Evolutionary conservation across 257 asterid species (phyloP).

Genomic region (Henckelia pumila): DNA sequence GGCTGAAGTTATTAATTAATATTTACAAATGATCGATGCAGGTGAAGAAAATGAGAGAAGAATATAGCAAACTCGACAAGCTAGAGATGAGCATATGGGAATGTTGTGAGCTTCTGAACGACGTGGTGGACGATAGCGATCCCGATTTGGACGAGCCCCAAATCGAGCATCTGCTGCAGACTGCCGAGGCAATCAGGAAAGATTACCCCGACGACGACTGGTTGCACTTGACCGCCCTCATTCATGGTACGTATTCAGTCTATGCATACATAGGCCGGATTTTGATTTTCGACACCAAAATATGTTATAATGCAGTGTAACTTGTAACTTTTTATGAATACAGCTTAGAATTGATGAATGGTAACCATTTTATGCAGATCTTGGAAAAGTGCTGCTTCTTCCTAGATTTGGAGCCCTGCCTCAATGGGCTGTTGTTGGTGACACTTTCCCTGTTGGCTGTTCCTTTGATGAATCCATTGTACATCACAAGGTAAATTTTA

Average conservation of each 20-base stretch:
- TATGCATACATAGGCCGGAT: not conserved
- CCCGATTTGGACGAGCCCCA: slow-evolving; percentile 59
- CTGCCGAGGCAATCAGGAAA: slow-evolving; percentile 49
- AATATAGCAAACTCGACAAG: slow-evolving; percentile 32
- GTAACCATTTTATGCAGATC: slow-evolving; percentile 28
- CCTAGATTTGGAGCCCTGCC: slow-evolving; percentile 43
- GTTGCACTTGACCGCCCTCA: slow-evolving; percentile 53
- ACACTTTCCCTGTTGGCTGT: slow-evolving; percentile 53
- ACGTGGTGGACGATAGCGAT: slow-evolving; percentile 48
- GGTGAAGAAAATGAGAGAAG: slow-evolving; percentile 45
- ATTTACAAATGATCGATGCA: slow-evolving; percentile 16
- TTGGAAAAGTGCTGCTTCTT: slow-evolving; percentile 56
- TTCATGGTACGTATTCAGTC: slow-evolving; percentile 34
- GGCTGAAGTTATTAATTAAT: no score
- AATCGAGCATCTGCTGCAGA: slow-evolving; percentile 48
- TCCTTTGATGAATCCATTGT: slow-evolving; percentile 45
- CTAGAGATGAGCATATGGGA: slow-evolving; percentile 56
- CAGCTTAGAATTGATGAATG: not conserved
- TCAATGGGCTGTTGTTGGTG: slow-evolving; percentile 66
- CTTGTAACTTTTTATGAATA: no score
- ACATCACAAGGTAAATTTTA: slow-evolving; percentile 45
- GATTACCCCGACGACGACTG: slow-evolving; percentile 52
- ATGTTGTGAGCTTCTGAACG: slow-evolving; percentile 47
- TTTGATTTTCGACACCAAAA: no score
- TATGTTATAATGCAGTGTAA: no score